Conservation (phyloP, 1,284 basidiomycete species). For the Chalciporus piperatoides region DNA sequence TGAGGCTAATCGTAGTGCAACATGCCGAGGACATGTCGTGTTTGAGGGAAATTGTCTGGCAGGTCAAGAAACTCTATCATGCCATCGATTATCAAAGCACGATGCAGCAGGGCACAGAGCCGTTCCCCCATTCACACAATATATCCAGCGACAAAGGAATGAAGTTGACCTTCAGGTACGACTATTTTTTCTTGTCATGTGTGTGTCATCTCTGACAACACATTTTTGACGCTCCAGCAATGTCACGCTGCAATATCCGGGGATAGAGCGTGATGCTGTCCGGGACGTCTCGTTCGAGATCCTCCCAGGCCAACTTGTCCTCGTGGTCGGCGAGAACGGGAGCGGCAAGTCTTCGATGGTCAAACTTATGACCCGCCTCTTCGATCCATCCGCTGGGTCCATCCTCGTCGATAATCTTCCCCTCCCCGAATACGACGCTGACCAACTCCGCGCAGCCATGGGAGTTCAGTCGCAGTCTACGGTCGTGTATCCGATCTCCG, state of each 20-base stretch:
- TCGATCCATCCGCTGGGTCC: slow-evolving; percentile 37
- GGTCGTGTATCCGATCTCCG: slow-evolving; percentile 39
- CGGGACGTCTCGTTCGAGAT: slow-evolving; percentile 39
- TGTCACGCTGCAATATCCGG: slow-evolving; percentile 39
- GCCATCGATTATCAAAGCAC: slow-evolving; percentile 25
- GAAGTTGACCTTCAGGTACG: slow-evolving; percentile 38
- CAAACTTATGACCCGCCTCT: slow-evolving; percentile 42
- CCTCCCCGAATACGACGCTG: slow-evolving; percentile 27
- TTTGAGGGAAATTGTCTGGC: slow-evolving; percentile 11
- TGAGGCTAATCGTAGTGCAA: slow-evolving; percentile 15
- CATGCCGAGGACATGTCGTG: slow-evolving; percentile 7
- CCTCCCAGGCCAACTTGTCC: slow-evolving; percentile 42
- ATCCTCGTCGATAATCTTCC: slow-evolving; percentile 39
- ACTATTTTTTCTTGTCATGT: not conserved
- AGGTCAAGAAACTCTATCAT: slow-evolving; percentile 28
- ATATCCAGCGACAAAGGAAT: slow-evolving; percentile 30
- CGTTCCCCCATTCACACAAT: slow-evolving; percentile 15
- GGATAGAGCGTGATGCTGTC: slow-evolving; percentile 28
- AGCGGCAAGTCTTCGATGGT: slow-evolving; percentile 49
- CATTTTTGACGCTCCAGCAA: slow-evolving; percentile 28
- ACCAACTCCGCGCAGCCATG: slow-evolving; percentile 34
- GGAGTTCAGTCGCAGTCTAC: slow-evolving; percentile 40
- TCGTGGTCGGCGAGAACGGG: slow-evolving; percentile 47
- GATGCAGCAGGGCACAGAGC: slow-evolving; percentile 17
- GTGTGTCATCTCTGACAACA: slow-evolving; percentile 3